phyloP scores from a whole-genome alignment of 257 asterid species.

The Fraxinus cuspidata region DNA sequence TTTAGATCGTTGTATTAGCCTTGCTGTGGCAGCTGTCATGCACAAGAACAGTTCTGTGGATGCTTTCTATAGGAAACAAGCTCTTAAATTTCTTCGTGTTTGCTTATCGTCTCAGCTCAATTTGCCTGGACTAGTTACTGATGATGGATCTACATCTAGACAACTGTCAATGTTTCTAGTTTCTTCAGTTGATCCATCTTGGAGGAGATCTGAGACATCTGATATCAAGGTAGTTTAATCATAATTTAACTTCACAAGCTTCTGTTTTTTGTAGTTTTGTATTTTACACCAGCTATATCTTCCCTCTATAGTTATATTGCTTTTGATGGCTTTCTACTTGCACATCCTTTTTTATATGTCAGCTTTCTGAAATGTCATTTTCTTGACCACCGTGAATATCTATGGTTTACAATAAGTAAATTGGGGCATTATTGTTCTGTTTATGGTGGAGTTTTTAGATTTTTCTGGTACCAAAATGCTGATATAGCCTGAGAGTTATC shows the following conservation, averaged over 20 bases:
- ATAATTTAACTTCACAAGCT: constrained; percentile 19
- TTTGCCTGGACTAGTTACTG: constrained; percentile 84
- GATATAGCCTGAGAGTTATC: background rate
- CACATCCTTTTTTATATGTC: background rate
- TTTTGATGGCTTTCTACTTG: background rate
- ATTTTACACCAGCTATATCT: constrained; percentile 7
- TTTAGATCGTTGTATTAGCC: constrained; percentile 94
- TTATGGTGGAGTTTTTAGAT: background rate
- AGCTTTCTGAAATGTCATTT: constrained; percentile 10
- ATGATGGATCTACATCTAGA: constrained; percentile 70
- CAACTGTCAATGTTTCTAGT: constrained; percentile 69
- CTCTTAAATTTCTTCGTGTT: constrained; percentile 86
- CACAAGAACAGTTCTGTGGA: constrained; percentile 70
- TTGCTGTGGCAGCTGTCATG: constrained; percentile 95
- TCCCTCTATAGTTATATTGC: background rate
- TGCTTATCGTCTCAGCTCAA: constrained; percentile 97
- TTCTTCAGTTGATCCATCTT: constrained; percentile 82
- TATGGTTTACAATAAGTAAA: background rate
- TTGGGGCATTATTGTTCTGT: background rate
- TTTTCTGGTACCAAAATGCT: background rate
- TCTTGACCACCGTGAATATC: background rate
- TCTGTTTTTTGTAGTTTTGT: constrained; percentile 1
- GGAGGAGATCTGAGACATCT: constrained; percentile 86
- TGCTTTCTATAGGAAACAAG: constrained; percentile 82
- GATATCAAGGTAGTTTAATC: constrained; percentile 71